Base-by-base conservation (phyloP, 2,329 filamentous ascomycete species). In the Fusarium sp. region DNA sequence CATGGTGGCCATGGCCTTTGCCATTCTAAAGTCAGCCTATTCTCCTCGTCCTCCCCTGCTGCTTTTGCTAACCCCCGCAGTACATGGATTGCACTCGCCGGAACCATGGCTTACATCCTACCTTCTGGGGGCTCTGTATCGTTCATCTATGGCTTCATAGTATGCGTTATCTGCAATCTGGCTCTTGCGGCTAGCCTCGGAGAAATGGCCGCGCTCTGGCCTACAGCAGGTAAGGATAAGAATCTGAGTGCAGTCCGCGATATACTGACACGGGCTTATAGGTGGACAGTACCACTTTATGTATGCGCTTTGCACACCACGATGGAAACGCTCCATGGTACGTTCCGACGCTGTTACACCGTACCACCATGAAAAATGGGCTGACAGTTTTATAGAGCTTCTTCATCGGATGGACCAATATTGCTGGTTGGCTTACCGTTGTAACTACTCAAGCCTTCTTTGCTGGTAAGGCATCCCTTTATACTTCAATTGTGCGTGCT, bases 201-300 rank as follows among this genome's bases (percentile, higher is more conserved):
- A 4, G 81, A 83, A 52, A 70, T 83, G 13, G 77, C 78, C 1
- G 78, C 80, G 2, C 76, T 83, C 39, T 83, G 80, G 79, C 82
- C 80, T 0, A 84, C 81, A 0, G 80, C 81, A 0, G 81, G 81
- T 15, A 35, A 20, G 43, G 2, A 18, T 1, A 3, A 8, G 6
- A 27, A 9, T 29, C 11, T 13, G 20, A 3, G 4, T n/a, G n/a
- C n/a, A n/a, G n/a, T n/a, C n/a, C n/a, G n/a, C n/a, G n/a, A n/a
- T n/a, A n/a, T 8, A 25, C 8, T 25, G 25, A 25, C 23, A 25
- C 5, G 10, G 25, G 10, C 2, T 4, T 3, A 0, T 2, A 61
- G 58, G 58, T 11, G 81, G 82, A 1, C 81, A 83, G 41, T 83
- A 83, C 68, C 80, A 83, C 46, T 81, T 81, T n/a, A 80, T 80